Evolutionary conservation across 75 land plant genomes (phyloP), one percentile per base, ranked within the genome.

Genomic region (Pinus taeda): DNA sequence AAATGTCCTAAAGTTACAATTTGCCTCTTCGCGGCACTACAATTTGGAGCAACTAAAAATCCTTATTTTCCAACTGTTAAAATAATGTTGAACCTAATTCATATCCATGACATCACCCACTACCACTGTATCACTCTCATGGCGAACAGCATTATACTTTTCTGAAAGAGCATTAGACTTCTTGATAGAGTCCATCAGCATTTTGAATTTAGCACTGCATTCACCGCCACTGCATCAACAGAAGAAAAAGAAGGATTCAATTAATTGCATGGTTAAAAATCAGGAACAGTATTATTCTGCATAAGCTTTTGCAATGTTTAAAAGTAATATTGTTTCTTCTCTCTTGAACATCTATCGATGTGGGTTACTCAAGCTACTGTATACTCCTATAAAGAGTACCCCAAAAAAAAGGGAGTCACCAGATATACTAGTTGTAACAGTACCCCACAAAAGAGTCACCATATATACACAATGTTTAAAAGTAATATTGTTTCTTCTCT

Each of bases 61-160:
- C 42, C 22, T 39, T 20, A n/a, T 20, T 42, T 29, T 30, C 21
- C 17, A 7, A 42, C 55, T 42, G 6, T 39, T 42, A 11, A 42
- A 39, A 69, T 67, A 67, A 36, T 67, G 71, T 14, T 39, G n/a
- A 20, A 14, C 24, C 72, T 69, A 84, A 57, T 71, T 84, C 61
- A 84, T 71, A 71, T 84, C 85, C 85, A 84, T 84, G 18, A 82
- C 70, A 71, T 84, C 85, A 42, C 72, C 49, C 20, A 71, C 86
- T n/a, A 65, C 88, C 17, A 86, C 55, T 57, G 87, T 79, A 59
- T 85, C 87, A 79, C 91, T 92, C 81, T 96, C 98, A 30, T 83
- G 90, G 37, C 94, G 84, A 42, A 96, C 94, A 57, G 93, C 90
- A 77, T 81, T 87, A 78, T 89, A 96, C 76, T 96, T 96, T 58